phyloP scores from a whole-genome alignment of 768 basidiomycete species.

The Tulasnella sp. region DNA sequence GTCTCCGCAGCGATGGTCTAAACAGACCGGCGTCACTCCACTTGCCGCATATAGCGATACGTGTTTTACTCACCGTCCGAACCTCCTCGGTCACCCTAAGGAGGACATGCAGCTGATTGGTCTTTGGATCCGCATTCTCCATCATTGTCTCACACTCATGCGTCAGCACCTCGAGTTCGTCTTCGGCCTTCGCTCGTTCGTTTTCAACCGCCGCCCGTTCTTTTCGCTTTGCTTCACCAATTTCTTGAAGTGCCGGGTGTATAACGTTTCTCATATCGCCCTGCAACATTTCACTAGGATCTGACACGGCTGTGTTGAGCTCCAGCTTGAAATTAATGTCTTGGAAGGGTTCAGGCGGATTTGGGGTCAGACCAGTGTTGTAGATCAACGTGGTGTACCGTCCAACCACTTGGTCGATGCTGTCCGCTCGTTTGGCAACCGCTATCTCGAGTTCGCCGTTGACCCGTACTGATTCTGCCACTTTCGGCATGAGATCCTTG shows the following conservation, averaged over 20 bases:
- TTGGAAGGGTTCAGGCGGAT: conserved; percentile 55
- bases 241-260: conserved; percentile 59
- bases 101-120: conserved; percentile 55
- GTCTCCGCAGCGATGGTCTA: conserved; percentile 73
- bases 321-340: conserved; percentile 68
- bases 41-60: not conserved
- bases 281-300: conserved; percentile 50
- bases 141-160: conserved; percentile 71
- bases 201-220: conserved; percentile 61
- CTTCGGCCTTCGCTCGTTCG: conserved; percentile 66
- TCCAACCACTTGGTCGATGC: conserved; percentile 71
- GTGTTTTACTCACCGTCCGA: conserved; percentile 47
- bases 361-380: conserved; percentile 63
- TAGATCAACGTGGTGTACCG: conserved; percentile 65
- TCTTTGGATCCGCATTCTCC: conserved; percentile 59
- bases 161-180: conserved; percentile 66
- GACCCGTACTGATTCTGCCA: conserved; percentile 55
- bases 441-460: conserved; percentile 75
- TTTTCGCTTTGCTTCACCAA: conserved; percentile 59
- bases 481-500: conserved; percentile 64
- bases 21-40: not conserved
- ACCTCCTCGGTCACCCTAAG: conserved; percentile 71
- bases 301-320: conserved; percentile 63
- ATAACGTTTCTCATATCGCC: conserved; percentile 65
- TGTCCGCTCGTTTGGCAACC: conserved; percentile 63